A percentile compares a stretch with the other conserved stretches of the same genome.
Conservation (phyloP, 2,329 filamentous ascomycete species). For the Drechslerella stenobrocha region DNA sequence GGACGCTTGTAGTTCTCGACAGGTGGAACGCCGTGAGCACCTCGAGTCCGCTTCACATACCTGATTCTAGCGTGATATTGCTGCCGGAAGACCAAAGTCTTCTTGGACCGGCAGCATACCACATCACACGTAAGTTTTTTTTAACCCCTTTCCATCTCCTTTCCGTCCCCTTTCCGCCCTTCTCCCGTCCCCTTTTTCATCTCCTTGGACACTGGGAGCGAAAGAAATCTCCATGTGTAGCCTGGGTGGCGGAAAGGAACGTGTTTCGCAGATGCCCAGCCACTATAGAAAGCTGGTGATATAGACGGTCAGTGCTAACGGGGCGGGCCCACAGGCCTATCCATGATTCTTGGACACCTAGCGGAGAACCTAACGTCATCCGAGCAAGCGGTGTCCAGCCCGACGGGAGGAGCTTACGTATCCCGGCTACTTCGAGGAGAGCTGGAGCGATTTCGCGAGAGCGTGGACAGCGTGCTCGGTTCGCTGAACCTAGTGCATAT, state of each 20-base stretch:
- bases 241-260: conserved; percentile 16
- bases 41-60: conserved; percentile 66
- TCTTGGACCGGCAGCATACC: conserved; percentile 67
- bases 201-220: conserved; percentile 15
- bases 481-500: conserved; percentile 67
- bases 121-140: conserved; percentile 66
- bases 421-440: conserved; percentile 62
- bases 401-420: conserved; percentile 56
- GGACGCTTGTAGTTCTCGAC: conserved; percentile 71
- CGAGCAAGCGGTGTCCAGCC: conserved; percentile 49
- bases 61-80: conserved; percentile 65
- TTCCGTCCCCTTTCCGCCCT: conserved; percentile 18
- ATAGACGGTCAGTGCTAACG: conserved; percentile 43
- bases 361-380: conserved; percentile 57
- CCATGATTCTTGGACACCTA: conserved; percentile 60
- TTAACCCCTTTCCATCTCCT: conserved; percentile 8
- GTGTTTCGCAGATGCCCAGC: neutral
- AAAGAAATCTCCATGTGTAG: too few relatives aligned
- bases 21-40: conserved; percentile 73
- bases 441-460: conserved; percentile 68
- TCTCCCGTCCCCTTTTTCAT: conserved; percentile 14
- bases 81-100: conserved; percentile 64
- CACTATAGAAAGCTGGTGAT: conserved; percentile 30
- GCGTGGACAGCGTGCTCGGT: conserved; percentile 62
- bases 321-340: conserved; percentile 47